Base-by-base conservation (phyloP, 306 rosid species). In the Luffa acutangula region DNA sequence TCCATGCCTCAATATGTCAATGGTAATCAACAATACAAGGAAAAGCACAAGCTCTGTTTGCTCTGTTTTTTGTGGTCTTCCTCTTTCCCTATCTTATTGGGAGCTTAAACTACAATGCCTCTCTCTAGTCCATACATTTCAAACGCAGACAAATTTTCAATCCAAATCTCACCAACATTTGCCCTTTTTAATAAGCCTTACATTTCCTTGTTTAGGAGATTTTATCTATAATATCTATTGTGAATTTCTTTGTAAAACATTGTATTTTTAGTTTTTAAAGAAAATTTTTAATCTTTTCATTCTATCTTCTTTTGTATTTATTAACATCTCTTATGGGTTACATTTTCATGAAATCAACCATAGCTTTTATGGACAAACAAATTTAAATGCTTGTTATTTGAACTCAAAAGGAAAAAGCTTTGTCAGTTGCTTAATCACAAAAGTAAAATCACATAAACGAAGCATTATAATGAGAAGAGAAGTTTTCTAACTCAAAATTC, bases 61-160 rank as follows among this genome's bases (percentile, higher is more conserved):
- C 31, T 25, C 31, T 25, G 31, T 25, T 25, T 25, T 67, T 9
- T 41, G 75, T 67, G 75, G 75, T 42, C 34, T 67, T n/a, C 75
- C 52, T 67, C 36, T 67, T 67, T 41, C 7, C 75, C 75, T 67
- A 46, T 45, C 39, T 71, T 71, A 5, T 71, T 71, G 76, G 76
- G 20, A 21, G 2, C 3, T 43, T 54, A 70, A 70, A 63, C n/a
- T 63, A 10, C 39, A 60, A 60, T 60, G 67, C 2, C 52, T 41
- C n/a, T 33, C 53, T 65, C 2, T 10, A 41, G 6, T 66, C 74
- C 74, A 36, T 6, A 15, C 14, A 58, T 7, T 57, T 58, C 21
- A 9, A 9, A 46, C 31, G 52, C 49, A 45, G 10, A 45, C 49
- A 45, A 45, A 45, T 45, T 1, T 7, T 9, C 49, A 39, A 39